Evolutionary conservation across 1,284 basidiomycete species (phyloP), one percentile per base, ranked within the genome.

Genomic region (Cryptococcus hybrid): DNA sequence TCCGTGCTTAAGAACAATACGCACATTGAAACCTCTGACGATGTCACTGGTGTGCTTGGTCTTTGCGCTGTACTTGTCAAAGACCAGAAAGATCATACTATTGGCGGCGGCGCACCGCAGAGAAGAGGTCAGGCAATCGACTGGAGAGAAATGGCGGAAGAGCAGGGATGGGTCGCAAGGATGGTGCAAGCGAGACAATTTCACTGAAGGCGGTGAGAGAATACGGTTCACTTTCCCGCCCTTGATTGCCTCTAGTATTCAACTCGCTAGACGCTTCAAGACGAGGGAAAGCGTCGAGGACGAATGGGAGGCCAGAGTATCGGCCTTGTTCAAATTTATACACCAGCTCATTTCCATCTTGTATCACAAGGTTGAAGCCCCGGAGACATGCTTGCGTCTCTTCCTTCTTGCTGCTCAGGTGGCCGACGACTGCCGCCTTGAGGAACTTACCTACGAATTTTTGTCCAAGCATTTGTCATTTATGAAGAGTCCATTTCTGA

Each of bases 401-500:
- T 96, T 92, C 84, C 85, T 97, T n/a, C 86, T 96, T 55, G 88
- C 92, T 0, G 90, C 92, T 0, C 92, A 95, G 74, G 88, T 95
- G 18, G 85, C 92, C 0, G 93, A 94, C 71, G 90, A 92, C 71
- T 91, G 90, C 59, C 90, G 87, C 0, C 90, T 96, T 62, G 92
- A 95, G 75, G 92, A 96, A 71, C 84, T 96, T 57, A 87, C 90
- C 30, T 97, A 96, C 74, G 93, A 97, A 75, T 87, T 96, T 67
- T 93, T 71, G 93, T 96, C 7, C 91, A 95, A 73, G 92, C 92
- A 0, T 94, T 96, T 74, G 90, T 88, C 36, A 91, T 96, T 9
- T 96, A 96, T 78, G 93, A 97, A 74, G 94, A 97, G 73, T 88
- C 85, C 67, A 96, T 97, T 55, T 92, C 89, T 47, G 93, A 96